These are phyloP conservation scores for Karstenula rhodostoma DNA, from an alignment of 2,329 filamentous ascomycete genomes.

Conservation along the genomic window DNA sequence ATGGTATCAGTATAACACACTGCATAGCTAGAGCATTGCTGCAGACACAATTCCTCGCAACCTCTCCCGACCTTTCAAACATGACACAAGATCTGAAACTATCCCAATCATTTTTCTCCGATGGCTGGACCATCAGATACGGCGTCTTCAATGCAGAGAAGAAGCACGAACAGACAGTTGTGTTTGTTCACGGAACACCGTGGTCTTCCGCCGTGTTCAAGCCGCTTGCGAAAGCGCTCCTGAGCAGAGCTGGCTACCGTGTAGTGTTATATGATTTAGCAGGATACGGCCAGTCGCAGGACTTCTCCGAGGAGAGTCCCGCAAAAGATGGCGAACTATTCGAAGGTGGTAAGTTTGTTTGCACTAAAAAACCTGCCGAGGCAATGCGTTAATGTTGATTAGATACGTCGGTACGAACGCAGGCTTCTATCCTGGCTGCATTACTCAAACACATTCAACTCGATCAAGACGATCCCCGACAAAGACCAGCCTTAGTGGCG, in stretches of 20 bases:
- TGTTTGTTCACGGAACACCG: constrained; percentile 12
- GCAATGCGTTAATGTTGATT: background rate
- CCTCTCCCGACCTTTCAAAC: background rate
- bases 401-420: constrained; percentile 9
- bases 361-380: background rate
- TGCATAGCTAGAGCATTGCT: background rate
- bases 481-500: constrained; percentile 2
- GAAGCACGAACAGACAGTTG: background rate
- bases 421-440: constrained; percentile 2
- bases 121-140: constrained; percentile 12
- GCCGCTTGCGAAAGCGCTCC: constrained; percentile 7
- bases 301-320: background rate
- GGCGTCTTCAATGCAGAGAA: background rate
- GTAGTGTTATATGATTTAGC: constrained; percentile 8
- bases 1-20: background rate
- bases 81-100: background rate
- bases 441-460: constrained; percentile 3
- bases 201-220: constrained; percentile 12
- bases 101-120: background rate
- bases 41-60: background rate
- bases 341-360: background rate
- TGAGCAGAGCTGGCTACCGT: background rate
- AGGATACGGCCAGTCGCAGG: constrained; percentile 9
- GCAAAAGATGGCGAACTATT: background rate
- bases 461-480: background rate